These are phyloP conservation scores for Aspergillus cejpii DNA, from an alignment of 2,329 filamentous ascomycete genomes.

Conservation along the genomic window DNA sequence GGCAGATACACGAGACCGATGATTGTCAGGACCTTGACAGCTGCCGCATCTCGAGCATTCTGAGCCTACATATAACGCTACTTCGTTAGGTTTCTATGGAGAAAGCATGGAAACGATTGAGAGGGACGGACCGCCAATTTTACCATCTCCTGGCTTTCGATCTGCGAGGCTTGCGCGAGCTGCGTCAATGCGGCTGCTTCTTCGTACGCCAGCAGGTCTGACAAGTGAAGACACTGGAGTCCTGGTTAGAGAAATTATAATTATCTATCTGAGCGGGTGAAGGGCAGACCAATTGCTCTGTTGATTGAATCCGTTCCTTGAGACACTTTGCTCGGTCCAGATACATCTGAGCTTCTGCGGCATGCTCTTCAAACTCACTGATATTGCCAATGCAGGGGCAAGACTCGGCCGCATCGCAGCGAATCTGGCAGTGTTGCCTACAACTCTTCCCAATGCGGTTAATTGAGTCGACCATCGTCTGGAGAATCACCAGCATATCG, in stretches of 20 bases:
- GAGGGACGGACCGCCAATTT: conserved; percentile 9
- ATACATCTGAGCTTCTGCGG: conserved; percentile 2
- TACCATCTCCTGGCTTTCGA: conserved; percentile 4
- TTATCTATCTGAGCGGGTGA: background rate
- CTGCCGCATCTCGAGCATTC: conserved; percentile 7
- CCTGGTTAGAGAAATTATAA: background rate
- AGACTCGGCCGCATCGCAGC: background rate
- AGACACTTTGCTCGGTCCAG: conserved; percentile 9
- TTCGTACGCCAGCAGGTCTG: conserved; percentile 9
- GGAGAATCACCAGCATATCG: conserved; percentile 10
- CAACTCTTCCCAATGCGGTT: conserved; percentile 6
- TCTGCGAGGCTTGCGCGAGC: conserved; percentile 1
- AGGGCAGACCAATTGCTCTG: conserved; percentile 5
- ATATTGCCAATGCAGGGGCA: conserved; percentile 4
- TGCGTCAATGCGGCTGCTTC: conserved; percentile 6
- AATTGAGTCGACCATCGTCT: conserved; percentile 4
- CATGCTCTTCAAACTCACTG: conserved; percentile 7
- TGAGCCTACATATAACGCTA: conserved; percentile 1
- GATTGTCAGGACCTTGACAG: conserved; percentile 12
- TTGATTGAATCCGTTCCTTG: conserved; percentile 8
- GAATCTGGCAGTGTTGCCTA: conserved; percentile 3
- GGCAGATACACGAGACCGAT: conserved; percentile 11
- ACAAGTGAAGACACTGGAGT: background rate
- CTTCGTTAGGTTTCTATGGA: background rate
- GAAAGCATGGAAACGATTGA: background rate